These are phyloP conservation scores for Diaporthe destruens DNA, from an alignment of 2,329 filamentous ascomycete genomes.

Conservation along the genomic window DNA sequence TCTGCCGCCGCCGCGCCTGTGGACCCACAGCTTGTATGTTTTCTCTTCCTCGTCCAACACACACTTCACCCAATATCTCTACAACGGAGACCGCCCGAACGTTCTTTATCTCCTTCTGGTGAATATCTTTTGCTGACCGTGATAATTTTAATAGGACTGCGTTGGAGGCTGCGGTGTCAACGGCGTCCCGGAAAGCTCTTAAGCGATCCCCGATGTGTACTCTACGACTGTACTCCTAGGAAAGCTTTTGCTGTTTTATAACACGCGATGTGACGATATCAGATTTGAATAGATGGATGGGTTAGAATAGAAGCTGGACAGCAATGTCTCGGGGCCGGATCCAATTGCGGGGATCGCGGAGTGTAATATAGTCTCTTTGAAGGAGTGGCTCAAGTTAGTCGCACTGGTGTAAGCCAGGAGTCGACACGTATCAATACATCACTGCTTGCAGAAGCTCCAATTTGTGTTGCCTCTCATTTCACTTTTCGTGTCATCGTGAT, in stretches of 20 bases:
- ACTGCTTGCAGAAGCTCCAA: not conserved
- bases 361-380: not conserved
- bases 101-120: not conserved
- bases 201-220: not conserved
- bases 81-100: too few relatives aligned
- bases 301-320: conserved; percentile 14
- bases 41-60: not conserved
- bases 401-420: too few relatives aligned
- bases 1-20: conserved; percentile 23
- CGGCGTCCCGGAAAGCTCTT: not conserved
- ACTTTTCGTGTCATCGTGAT: not conserved
- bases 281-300: not conserved
- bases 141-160: not conserved
- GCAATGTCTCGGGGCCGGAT: conserved; percentile 17
- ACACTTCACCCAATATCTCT: too few relatives aligned
- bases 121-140: not conserved
- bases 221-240: not conserved
- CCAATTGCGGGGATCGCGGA: too few relatives aligned
- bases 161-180: conserved; percentile 22
- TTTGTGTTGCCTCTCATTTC: not conserved
- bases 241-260: not conserved
- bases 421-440: not conserved
- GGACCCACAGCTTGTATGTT: not conserved
- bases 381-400: not conserved
- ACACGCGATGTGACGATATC: not conserved